Percentiles rank a stretch among this genome's conserved stretches.
Evolutionary conservation across 768 basidiomycete genomes (phyloP).

Genomic region (Agaricus blazei): DNA sequence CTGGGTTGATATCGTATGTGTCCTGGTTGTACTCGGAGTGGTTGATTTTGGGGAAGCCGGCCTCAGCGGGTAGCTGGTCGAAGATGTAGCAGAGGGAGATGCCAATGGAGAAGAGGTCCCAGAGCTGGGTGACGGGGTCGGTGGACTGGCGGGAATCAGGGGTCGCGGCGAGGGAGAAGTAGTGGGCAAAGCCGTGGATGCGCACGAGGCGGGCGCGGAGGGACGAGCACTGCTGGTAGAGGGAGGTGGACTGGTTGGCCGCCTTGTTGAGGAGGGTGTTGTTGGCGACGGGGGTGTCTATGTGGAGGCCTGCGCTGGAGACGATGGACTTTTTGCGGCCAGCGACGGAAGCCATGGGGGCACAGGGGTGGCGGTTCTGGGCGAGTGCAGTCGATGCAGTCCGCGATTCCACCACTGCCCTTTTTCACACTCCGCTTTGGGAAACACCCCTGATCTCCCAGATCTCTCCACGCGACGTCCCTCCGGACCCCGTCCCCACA

Average conservation of each 20-base stretch:
- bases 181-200: conserved; percentile 66
- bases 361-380: not conserved
- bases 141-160: conserved; percentile 68
- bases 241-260: conserved; percentile 80
- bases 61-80: conserved; percentile 76
- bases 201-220: conserved; percentile 74
- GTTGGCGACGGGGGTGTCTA: conserved; percentile 71
- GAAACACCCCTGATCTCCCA: conserved; percentile 5
- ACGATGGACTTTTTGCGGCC: conserved; percentile 79
- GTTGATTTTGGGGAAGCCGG: conserved; percentile 52
- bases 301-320: conserved; percentile 56
- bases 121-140: conserved; percentile 92
- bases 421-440: conserved; percentile 9
- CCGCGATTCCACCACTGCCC: not conserved
- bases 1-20: conserved; percentile 62
- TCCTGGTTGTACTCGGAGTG: conserved; percentile 64
- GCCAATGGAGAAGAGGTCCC: conserved; percentile 91
- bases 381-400: not conserved
- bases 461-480: not conserved
- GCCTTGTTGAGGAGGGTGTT: conserved; percentile 90
- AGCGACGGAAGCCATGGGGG: conserved; percentile 46
- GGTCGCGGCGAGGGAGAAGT: conserved; percentile 57
- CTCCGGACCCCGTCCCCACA: not conserved
- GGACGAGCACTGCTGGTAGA: conserved; percentile 88
- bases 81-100: conserved; percentile 94